A percentile compares a stretch with the other conserved stretches of the same genome.
These are phyloP conservation scores for Fusarium continuum DNA, from an alignment of 2,329 filamentous ascomycete species.

Conservation along the genomic window DNA sequence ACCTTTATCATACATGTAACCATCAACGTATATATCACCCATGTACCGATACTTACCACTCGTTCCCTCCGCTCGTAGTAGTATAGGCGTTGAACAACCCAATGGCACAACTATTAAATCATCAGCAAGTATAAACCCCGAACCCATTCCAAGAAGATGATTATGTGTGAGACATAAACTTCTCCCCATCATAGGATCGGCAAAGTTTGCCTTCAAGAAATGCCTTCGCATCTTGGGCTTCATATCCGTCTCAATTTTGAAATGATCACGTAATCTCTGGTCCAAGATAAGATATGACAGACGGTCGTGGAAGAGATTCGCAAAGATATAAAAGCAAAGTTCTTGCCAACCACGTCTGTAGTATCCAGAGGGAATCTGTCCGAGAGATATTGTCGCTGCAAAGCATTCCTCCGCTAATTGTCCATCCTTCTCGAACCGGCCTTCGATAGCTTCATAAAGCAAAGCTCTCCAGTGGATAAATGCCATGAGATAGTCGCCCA, in stretches of 20 bases:
- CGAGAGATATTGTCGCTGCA: slow-evolving; percentile 16
- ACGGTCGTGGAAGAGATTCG: slow-evolving; percentile 13
- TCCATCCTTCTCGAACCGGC: neutral
- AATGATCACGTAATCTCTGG: neutral
- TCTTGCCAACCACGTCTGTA: slow-evolving; percentile 5
- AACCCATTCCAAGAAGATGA: slow-evolving; percentile 4
- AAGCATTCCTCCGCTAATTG: slow-evolving; percentile 16
- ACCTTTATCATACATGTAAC: slow-evolving; percentile 21
- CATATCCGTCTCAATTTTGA: neutral
- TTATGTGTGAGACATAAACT: slow-evolving; percentile 19
- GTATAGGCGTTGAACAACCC: slow-evolving; percentile 20
- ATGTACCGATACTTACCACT: slow-evolving; percentile 14
- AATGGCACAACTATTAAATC: slow-evolving; percentile 19
- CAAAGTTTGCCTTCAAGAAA: slow-evolving; percentile 12
- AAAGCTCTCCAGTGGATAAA: slow-evolving; percentile 29
- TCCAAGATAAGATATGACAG: slow-evolving; percentile 8
- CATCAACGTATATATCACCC: slow-evolving; percentile 22
- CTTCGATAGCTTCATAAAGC: neutral
- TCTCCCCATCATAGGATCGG: slow-evolving; percentile 18
- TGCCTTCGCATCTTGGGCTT: neutral
- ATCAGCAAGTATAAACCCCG: slow-evolving; percentile 20
- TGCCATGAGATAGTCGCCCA: slow-evolving; percentile 28
- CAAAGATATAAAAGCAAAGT: slow-evolving; percentile 6
- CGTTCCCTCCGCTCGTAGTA: slow-evolving; percentile 11
- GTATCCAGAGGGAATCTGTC: slow-evolving; percentile 5